Evolutionary conservation across 441 rosid genomes (phyloP), one percentile per base, ranked within the genome.

Genomic region (Manihot esculenta): DNA sequence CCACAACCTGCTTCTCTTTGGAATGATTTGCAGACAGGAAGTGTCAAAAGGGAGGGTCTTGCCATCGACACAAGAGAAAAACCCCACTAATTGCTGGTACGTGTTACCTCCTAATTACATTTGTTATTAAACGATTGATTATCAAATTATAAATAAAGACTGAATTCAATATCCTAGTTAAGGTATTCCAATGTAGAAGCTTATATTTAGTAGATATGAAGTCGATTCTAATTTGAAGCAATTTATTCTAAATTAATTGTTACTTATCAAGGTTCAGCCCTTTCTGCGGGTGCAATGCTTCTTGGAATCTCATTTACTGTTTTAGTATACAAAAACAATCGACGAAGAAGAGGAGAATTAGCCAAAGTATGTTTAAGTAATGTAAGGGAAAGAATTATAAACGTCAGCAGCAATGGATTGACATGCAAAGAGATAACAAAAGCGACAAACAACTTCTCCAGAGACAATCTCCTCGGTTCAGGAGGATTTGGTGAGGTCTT

Each of bases 401-500:
- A 77, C 35, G 77, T 84, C 7, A 69, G 72, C 20, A 64, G 79
- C 47, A 71, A 70, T 48, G 86, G 87, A 26, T 82, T 76, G 66
- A 72, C 71, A 0, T 84, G 85, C 1, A 85, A 80, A 62, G 80
- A 85, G 23, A 78, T 85, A 41, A 76, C 57, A 55, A 80, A 73
- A 69, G 85, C 82, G 8, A 83, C 89, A 0, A 74, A 48, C 71
- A 85, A 80, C 76, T 83, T 83, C 73, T 80, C 85, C 20, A 69
- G n/a, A n/a, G 85, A 79, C 67, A 64, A 79, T 15, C 79, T 83
- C 10, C 64, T 83, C 0, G 87, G 87, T 11, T 55, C 70, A 0
- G 89, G 85, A 18, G 85, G 87, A 33, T 85, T 76, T 24, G 89
- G 87, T 10, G 89, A 83, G 17, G 89, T 83, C 42, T 85, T 57